phyloP scores from a whole-genome alignment of 176 grass and related monocot genomes.

The Chloris gayana region DNA sequence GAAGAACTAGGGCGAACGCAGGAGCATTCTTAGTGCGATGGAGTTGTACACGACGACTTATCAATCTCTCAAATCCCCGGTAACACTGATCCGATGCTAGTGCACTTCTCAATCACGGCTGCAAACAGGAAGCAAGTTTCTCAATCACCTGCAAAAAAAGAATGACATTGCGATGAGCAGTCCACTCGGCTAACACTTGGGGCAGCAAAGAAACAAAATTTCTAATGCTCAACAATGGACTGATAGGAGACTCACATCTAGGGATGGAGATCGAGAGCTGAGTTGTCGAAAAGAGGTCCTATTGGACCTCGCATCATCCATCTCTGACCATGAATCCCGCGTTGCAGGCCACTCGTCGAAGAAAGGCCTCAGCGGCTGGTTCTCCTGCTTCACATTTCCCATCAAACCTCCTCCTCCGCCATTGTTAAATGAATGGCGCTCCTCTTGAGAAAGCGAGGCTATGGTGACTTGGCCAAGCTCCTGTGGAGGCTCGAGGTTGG shows the following conservation, averaged over 20 bases:
- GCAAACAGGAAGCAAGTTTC: not conserved
- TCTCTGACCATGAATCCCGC: conserved; percentile 82
- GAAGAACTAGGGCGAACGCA: not conserved
- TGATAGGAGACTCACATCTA: conserved; percentile 50
- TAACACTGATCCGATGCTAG: not conserved
- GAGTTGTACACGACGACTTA: not conserved
- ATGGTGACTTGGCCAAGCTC: conserved; percentile 84
- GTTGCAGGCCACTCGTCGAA: conserved; percentile 92
- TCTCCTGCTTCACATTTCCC: conserved; percentile 70
- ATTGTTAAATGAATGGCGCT: conserved; percentile 49
- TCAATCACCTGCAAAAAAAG: conserved; percentile 52
- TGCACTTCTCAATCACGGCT: not conserved
- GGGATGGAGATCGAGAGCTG: conserved; percentile 96
- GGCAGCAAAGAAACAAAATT: not conserved
- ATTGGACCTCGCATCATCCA: conserved; percentile 74
- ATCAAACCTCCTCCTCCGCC: conserved; percentile 41
- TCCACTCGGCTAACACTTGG: no score
- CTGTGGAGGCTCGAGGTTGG: conserved; percentile 59
- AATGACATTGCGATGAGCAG: not conserved
- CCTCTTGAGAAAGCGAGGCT: conserved; percentile 63
- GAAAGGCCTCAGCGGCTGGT: conserved; percentile 91
- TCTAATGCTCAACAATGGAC: not conserved
- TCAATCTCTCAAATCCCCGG: not conserved
- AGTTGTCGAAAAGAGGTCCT: conserved; percentile 80
- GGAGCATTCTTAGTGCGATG: not conserved